Base-by-base conservation (phyloP, 1,284 basidiomycete species). In the Crepidotus sp. region DNA sequence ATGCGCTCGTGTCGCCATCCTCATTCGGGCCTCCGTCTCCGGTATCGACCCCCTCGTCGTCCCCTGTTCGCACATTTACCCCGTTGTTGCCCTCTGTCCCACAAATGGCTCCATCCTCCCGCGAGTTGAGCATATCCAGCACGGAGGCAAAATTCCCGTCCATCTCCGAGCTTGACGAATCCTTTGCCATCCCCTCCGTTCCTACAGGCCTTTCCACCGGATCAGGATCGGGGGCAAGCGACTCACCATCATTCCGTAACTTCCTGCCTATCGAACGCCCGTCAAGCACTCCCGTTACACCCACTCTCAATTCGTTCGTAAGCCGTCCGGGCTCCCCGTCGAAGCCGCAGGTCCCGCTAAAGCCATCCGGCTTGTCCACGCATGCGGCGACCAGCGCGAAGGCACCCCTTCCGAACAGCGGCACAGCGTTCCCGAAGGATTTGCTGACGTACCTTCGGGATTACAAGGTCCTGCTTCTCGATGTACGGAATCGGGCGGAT, bases 401-500 rank as follows among this genome's bases (percentile, higher is more conserved):
- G 47, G 57, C 62, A 3, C 59, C 62, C 24, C 58, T 69, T 19
- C 68, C 70, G 15, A 58, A 63, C 10, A 66, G 76, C 6, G 81
- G 75, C 52, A 69, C 75, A 3, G 73, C 83, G 19, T 68, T 67
- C 35, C 80, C 88, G 2, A 70, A 69, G 43, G 74, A 77, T 10
- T 61, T 95, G 24, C 65, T 72, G 39, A 64, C 69, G 1, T 90
- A 83, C 58, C 64, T 86, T 50, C 69, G 71, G 1, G 67, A 76
- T 14, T 66, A 80, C 52, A 80, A 80, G 40, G 74, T 92, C 5
- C 67, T 98, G 4, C 59, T 97, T 11, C 68, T 97, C 18, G 94
- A 98, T 61, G 76, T 95, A 6, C 76, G 94, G 17, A 74, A 77
- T 7, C 71, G 90, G 30, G 76, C 76, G 3, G 83, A 89, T 47